Evolutionary conservation across 2,329 filamentous ascomycete species (phyloP), one percentile per base, ranked within the genome.

Genomic region (Colletotrichum cereale): DNA sequence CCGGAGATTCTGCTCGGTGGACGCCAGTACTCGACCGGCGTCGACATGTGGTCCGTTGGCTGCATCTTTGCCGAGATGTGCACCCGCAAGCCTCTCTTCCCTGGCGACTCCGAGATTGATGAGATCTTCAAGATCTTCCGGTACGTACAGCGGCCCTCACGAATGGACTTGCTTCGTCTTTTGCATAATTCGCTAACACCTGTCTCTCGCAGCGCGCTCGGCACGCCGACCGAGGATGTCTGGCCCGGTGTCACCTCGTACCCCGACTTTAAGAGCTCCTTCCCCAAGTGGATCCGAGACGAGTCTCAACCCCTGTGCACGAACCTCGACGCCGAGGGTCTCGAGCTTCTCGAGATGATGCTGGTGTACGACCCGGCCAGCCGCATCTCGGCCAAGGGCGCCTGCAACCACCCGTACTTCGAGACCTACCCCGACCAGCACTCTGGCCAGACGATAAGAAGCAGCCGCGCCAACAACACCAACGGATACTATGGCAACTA

Each of bases 51-150:
- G 95, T 96, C 93, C 40, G 91, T 95, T 61, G 95, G 95, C 73
- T 96, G 94, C 82, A 97, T 97, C 82, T 97, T 97, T 81, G 95
- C 95, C 12, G 95, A 97, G 83, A 97, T 97, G 95, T 97, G 94
- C 83, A 97, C 95, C 2, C 90, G 94, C 78, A 97, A 97, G 84
- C 94, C 95, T 6, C 86, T 97, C 53, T 97, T 97, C 86, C 94
- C 95, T 16, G 95, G 95, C 70, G 95, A 97, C 80, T 96, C 93
- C 16, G 93, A 96, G 79, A 95, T 95, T 81, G 93, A 96, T 77
- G 93, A 96, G 81, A 95, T 96, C 78, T 95, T 95, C 86, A 95
- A 95, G 84, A 96, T 92, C 80, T 97, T 97, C 91, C 90, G 91
- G 93, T 94, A 85, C 77, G 87, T 65, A 31, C 36, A 57, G 31